phyloP scores from a whole-genome alignment of 208 protist species.

The Strigomonas galati region DNA sequence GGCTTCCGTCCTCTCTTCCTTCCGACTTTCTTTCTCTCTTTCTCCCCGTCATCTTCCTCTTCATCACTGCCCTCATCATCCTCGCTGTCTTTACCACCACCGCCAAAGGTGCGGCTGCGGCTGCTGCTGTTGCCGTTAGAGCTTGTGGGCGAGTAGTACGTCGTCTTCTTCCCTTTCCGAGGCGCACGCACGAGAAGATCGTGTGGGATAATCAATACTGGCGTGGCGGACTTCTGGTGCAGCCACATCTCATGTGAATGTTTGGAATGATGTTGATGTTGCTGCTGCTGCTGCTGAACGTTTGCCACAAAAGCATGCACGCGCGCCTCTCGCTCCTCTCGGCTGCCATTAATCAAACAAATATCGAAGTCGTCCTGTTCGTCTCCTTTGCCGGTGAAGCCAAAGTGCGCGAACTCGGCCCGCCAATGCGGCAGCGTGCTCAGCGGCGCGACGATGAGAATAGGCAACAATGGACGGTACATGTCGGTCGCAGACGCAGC shows the following conservation, averaged over 20 bases:
- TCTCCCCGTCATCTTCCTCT: too few relatives aligned
- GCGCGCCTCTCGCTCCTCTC: slow-evolving; percentile 22
- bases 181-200: slow-evolving; percentile 34
- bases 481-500: background rate
- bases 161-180: background rate
- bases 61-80: too few relatives aligned
- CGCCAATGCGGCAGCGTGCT: slow-evolving; percentile 52
- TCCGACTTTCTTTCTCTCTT: too few relatives aligned
- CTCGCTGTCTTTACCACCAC: too few relatives aligned
- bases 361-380: slow-evolving; percentile 24
- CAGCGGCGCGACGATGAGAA: slow-evolving; percentile 50
- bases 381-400: slow-evolving; percentile 3
- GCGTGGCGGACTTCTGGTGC: slow-evolving; percentile 14
- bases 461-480: slow-evolving; percentile 12
- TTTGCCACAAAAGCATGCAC: slow-evolving; percentile 27
- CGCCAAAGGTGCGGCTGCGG: too few relatives aligned
- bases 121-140: background rate
- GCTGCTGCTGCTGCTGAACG: slow-evolving; percentile 9
- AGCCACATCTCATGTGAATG: background rate
- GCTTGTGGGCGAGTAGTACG: background rate
- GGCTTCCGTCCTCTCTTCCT: too few relatives aligned
- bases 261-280: too few relatives aligned
- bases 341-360: slow-evolving; percentile 44
- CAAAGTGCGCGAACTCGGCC: slow-evolving; percentile 43
- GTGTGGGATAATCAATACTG: slow-evolving; percentile 42